Conservation (phyloP, 768 basidiomycete species). For the Thelephora aurantiotincta region DNA sequence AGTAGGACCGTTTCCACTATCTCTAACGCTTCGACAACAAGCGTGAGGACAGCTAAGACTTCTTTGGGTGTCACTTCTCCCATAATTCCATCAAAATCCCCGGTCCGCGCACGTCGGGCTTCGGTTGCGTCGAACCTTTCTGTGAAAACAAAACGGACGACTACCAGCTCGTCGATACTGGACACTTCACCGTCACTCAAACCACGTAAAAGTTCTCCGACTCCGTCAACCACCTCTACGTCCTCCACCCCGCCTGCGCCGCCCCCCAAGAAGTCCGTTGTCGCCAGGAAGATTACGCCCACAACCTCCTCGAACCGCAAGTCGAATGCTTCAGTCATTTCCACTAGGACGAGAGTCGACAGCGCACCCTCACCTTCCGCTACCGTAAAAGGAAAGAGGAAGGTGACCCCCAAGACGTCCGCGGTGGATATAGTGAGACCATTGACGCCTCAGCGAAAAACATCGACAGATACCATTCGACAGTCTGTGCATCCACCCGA, state of each 20-base stretch:
- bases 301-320: not conserved
- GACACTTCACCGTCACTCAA: constrained; percentile 4
- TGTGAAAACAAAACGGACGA: constrained; percentile 15
- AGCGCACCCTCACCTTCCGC: constrained; percentile 1
- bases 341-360: not conserved
- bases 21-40: not conserved
- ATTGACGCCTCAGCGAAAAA: not conserved
- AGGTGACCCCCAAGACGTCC: not conserved
- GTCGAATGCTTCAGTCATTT: not conserved
- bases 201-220: constrained; percentile 6
- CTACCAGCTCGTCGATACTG: constrained; percentile 9
- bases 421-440: not conserved
- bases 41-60: not conserved
- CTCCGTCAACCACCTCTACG: constrained; percentile 14
- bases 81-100: constrained; percentile 16
- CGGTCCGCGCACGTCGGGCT: constrained; percentile 15
- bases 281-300: constrained; percentile 5
- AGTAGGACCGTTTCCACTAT: not conserved
- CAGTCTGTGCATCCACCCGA: not conserved
- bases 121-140: constrained; percentile 19
- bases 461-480: not conserved
- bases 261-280: constrained; percentile 7
- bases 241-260: constrained; percentile 10
- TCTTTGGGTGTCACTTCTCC: not conserved
- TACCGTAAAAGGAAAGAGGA: constrained; percentile 3